These are phyloP conservation scores for Monosporascus sp. DNA, from an alignment of 2,329 filamentous ascomycete genomes.

Conservation along the genomic window DNA sequence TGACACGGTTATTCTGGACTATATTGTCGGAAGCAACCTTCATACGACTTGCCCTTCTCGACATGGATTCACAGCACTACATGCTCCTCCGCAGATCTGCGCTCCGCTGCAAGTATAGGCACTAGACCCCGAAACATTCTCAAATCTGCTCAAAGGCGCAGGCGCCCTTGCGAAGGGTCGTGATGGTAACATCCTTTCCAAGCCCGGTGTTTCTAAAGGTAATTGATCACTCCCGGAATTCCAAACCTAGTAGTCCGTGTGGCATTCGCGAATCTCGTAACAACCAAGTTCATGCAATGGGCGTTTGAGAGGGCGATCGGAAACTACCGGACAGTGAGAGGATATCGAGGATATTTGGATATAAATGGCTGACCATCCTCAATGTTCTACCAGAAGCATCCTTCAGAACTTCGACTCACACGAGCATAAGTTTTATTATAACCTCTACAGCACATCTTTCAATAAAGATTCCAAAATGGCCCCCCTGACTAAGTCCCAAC, in stretches of 20 bases:
- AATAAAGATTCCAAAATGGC: constrained; percentile 3
- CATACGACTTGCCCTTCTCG: background rate
- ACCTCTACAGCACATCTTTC: constrained; percentile 1
- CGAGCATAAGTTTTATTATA: background rate
- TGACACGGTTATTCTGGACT: background rate
- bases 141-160: background rate
- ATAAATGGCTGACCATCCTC: background rate
- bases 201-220: background rate
- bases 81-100: background rate
- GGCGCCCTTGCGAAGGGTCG: background rate
- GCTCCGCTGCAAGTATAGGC: background rate
- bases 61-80: constrained; percentile 5
- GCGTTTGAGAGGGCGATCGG: background rate
- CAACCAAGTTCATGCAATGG: background rate
- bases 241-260: background rate
- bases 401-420: background rate
- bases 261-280: background rate
- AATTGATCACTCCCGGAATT: background rate
- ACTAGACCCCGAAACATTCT: background rate
- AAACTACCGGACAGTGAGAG: background rate
- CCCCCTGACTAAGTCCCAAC: constrained; percentile 6
- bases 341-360: background rate
- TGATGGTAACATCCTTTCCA: background rate
- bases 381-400: background rate
- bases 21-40: background rate